Base-by-base conservation (phyloP, 116 monocot genomes). In the Cymodocea nodosa region DNA sequence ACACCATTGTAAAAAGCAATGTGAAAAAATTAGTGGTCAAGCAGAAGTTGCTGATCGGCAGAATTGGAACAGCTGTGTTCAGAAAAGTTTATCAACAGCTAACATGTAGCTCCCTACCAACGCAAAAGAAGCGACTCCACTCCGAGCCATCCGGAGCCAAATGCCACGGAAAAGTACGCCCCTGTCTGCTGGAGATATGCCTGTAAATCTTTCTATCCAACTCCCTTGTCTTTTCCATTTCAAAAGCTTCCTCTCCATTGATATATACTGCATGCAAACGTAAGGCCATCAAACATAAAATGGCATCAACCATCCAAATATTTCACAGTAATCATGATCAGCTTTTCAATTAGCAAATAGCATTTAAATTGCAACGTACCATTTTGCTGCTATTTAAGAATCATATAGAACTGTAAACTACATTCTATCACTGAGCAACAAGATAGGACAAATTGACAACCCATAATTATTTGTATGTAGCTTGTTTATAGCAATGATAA, bases 181-280 rank as follows among this genome's bases (percentile, higher is more conserved):
- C 72, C 91, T 83, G 66, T 91, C 91, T 24, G 78, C 84, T 15
- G 84, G 97, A 68, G 82, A 85, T 51, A 80, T 88, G 52, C 91
- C 97, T 36, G 88, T 81, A 15, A 83, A 70, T 70, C 88, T 91
- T 68, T 90, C 91, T 74, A 91, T 18, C 97, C 97, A 90, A 48
- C 39, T 79, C 62, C 91, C 97, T 49, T 83, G 76, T 36, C 68
- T 60, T 70, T 80, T 68, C 97, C 97, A 97, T 82, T 70, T 90
- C 48, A 97, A 60, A 60, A 85, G 51, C 67, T 85, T 88, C 67
- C 97, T 83, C 68, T 97, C 97, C 91, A 82, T 82, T 6, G 74
- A 25, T 4, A 97, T 83, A 74, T 97, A 85, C 97, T 90, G 80
- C 68, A 82, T 18, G 69, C 54, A n/a, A 50, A 35, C 60, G 5